Evolutionary conservation across 805 yeast genomes (phyloP).

Genomic region (Candida boidinii): DNA sequence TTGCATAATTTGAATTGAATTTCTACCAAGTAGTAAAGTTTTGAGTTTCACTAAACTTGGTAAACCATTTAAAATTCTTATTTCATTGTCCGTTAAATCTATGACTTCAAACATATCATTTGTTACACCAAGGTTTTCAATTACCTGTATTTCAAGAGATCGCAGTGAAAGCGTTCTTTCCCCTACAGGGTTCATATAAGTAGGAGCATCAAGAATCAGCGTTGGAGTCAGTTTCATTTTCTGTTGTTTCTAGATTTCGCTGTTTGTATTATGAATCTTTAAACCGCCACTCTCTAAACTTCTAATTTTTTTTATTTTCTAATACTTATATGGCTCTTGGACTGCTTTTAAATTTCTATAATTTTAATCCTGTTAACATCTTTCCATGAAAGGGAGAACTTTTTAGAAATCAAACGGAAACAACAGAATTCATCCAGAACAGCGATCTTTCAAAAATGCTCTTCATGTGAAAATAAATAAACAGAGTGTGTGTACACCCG

Average conservation of each 20-base stretch:
- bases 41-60: conserved; percentile 35
- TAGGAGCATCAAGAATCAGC: conserved; percentile 38
- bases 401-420: too few relatives aligned
- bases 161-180: conserved; percentile 34
- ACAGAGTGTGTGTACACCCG: not conserved
- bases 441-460: not conserved
- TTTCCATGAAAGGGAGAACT: too few relatives aligned
- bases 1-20: conserved; percentile 40
- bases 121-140: conserved; percentile 35
- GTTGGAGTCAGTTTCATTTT: conserved; percentile 51
- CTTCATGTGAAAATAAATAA: not conserved
- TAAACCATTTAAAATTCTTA: conserved; percentile 43
- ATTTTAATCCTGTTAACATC: too few relatives aligned
- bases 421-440: too few relatives aligned
- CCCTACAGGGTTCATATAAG: conserved; percentile 37
- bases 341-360: too few relatives aligned
- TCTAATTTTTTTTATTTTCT: too few relatives aligned
- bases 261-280: too few relatives aligned
- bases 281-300: too few relatives aligned
- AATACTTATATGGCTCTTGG: too few relatives aligned
- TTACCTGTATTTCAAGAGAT: conserved; percentile 28
- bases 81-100: conserved; percentile 70
- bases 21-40: conserved; percentile 55
- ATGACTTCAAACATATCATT: conserved; percentile 42
- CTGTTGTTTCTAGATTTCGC: not conserved